Evolutionary conservation across 2,329 filamentous ascomycete genomes (phyloP).

Genomic region (Penicillium sp.): DNA sequence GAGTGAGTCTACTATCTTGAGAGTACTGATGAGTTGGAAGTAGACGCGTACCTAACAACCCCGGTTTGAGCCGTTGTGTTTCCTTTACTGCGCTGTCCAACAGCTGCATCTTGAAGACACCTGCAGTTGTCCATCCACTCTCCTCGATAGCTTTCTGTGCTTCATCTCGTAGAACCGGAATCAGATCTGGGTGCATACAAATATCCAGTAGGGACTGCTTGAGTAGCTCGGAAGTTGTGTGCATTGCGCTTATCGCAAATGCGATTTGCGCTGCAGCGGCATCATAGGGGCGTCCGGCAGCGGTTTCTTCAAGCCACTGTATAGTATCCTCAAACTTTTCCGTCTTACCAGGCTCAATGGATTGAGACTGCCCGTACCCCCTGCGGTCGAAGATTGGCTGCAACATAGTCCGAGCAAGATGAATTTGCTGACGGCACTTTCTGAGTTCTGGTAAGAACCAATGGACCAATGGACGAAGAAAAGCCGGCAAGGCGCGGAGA

Average conservation of each 20-base stretch:
- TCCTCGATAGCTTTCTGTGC: slow-evolving; percentile 1
- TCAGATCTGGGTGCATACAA: not conserved
- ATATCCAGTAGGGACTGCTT: not conserved
- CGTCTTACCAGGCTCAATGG: not conserved
- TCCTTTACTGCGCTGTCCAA: slow-evolving; percentile 17
- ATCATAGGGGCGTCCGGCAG: slow-evolving; percentile 11
- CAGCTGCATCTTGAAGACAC: slow-evolving; percentile 16
- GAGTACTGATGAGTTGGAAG: not conserved
- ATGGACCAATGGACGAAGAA: not conserved
- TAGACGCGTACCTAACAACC: not conserved
- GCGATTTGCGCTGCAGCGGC: slow-evolving; percentile 11
- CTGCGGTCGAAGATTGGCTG: not conserved
- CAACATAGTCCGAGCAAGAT: not conserved
- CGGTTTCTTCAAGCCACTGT: slow-evolving; percentile 12
- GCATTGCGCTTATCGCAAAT: slow-evolving; percentile 14
- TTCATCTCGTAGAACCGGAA: slow-evolving; percentile 6
- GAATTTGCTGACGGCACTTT: not conserved
- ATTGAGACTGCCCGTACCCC: not conserved
- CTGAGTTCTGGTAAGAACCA: not conserved
- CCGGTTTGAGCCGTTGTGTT: slow-evolving; percentile 11
- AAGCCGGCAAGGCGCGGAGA: not conserved
- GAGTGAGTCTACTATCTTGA: not conserved
- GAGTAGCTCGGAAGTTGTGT: slow-evolving; percentile 9
- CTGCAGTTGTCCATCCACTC: slow-evolving; percentile 7
- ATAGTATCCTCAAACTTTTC: slow-evolving; percentile 11